Percentiles rank a stretch among this genome's conserved stretches.
Conservation (phyloP, 805 yeast species). For the Yamadazyma sp. region DNA sequence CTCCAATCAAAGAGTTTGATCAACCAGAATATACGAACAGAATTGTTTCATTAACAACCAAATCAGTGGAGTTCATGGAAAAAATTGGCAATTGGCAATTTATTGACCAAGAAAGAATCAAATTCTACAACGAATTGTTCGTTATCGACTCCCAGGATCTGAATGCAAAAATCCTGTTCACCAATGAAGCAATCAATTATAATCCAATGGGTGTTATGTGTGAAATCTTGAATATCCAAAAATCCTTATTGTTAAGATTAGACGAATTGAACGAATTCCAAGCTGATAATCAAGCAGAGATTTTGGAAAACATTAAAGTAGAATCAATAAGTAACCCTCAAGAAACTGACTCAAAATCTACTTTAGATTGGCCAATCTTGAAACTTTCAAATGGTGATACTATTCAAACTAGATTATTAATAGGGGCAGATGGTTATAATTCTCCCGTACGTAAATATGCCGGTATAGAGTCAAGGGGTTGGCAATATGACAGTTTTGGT, state of each 20-base stretch:
- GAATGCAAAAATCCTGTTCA: conserved; percentile 65
- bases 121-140: conserved; percentile 74
- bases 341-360: conserved; percentile 3
- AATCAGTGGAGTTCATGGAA: conserved; percentile 61
- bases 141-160: conserved; percentile 80
- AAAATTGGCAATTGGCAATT: conserved; percentile 75
- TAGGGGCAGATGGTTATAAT: conserved; percentile 95
- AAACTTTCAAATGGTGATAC: conserved; percentile 61
- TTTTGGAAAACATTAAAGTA: conserved; percentile 69
- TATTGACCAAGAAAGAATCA: conserved; percentile 66
- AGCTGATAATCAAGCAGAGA: conserved; percentile 25
- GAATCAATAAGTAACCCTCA: conserved; percentile 37
- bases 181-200: conserved; percentile 45
- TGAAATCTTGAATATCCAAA: conserved; percentile 82
- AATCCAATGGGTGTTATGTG: conserved; percentile 70
- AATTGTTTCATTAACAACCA: conserved; percentile 83
- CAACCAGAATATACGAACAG: conserved; percentile 71
- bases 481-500: conserved; percentile 87
- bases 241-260: conserved; percentile 56
- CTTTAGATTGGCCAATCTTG: conserved; percentile 66
- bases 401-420: conserved; percentile 67
- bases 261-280: conserved; percentile 23
- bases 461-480: conserved; percentile 81
- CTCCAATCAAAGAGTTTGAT: conserved; percentile 47
- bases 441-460: conserved; percentile 88